Percentiles rank a stretch among this genome's conserved stretches.
Conservation (phyloP, 140 eudicot genomes). For the Erigeron philadelphicus region DNA sequence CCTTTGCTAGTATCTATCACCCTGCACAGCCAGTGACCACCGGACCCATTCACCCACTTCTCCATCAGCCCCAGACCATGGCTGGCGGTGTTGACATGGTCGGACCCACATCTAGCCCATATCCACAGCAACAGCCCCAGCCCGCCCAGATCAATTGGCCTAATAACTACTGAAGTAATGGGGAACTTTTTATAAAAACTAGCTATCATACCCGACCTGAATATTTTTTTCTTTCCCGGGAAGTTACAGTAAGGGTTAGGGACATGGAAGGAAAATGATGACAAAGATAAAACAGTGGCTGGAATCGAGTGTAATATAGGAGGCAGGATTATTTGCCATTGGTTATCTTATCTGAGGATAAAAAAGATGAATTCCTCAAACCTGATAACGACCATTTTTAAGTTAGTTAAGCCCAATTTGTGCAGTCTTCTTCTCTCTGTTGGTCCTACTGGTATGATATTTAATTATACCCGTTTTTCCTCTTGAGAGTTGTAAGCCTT, state of each 20-base stretch:
- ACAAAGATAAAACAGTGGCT: constrained; percentile 27
- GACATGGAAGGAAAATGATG: constrained; percentile 22
- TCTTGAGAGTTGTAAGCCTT: constrained; percentile 29
- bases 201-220: constrained; percentile 21
- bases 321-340: constrained; percentile 25
- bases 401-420: constrained; percentile 32
- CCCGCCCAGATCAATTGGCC: constrained; percentile 86
- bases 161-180: constrained; percentile 49
- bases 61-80: constrained; percentile 82
- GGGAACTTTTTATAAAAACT: constrained; percentile 11
- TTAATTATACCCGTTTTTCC: constrained; percentile 23
- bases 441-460: constrained; percentile 31
- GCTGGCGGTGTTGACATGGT: constrained; percentile 64
- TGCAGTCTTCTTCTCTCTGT: constrained; percentile 27
- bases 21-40: constrained; percentile 70
- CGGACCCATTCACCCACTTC: constrained; percentile 67
- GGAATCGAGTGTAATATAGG: constrained; percentile 39
- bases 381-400: constrained; percentile 37
- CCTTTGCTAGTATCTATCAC: constrained; percentile 63
- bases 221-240: constrained; percentile 15
- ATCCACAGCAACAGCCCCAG: constrained; percentile 79
- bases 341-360: constrained; percentile 30
- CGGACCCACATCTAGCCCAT: constrained; percentile 52
- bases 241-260: constrained; percentile 24
- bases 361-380: constrained; percentile 28